phyloP scores from a whole-genome alignment of 768 basidiomycete species.

The Tricholomella constricta region DNA sequence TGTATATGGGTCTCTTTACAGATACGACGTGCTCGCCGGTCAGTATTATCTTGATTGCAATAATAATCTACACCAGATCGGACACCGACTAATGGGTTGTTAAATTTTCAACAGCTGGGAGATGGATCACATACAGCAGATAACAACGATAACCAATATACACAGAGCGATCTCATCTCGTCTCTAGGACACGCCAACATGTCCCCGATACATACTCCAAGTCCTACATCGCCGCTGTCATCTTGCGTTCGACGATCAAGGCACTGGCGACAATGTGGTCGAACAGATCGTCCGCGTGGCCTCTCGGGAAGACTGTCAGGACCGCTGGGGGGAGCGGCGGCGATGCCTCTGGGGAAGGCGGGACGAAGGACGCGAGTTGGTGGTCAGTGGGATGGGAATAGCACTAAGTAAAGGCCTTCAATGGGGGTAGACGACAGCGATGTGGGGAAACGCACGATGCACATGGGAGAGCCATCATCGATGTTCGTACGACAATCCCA shows the following conservation, averaged over 20 bases:
- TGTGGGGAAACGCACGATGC: slow-evolving; percentile 36
- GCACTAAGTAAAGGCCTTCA: slow-evolving; percentile 25
- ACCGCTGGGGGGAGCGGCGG: slow-evolving; percentile 48
- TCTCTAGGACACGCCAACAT: no score
- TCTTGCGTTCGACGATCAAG: slow-evolving; percentile 43
- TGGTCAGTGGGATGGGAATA: slow-evolving; percentile 17
- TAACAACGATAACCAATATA: no score
- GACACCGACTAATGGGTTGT: no score
- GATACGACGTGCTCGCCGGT: no score
- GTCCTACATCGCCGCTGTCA: slow-evolving; percentile 20
- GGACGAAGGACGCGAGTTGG: slow-evolving; percentile 48
- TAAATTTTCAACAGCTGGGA: no score
- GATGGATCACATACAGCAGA: no score
- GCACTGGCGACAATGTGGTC: slow-evolving; percentile 49
- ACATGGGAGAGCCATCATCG: slow-evolving; percentile 50
- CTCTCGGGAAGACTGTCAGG: slow-evolving; percentile 47
- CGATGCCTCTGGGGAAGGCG: slow-evolving; percentile 46
- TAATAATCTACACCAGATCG: no score
- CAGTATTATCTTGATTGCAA: no score
- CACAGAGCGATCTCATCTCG: no score
- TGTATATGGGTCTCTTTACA: no score
- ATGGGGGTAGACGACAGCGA: slow-evolving; percentile 4
- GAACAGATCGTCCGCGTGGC: slow-evolving; percentile 36
- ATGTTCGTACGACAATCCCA: slow-evolving; percentile 49
- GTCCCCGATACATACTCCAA: no score